Base-by-base conservation (phyloP, 2,329 filamentous ascomycete species). In the Xylaria multiplex region DNA sequence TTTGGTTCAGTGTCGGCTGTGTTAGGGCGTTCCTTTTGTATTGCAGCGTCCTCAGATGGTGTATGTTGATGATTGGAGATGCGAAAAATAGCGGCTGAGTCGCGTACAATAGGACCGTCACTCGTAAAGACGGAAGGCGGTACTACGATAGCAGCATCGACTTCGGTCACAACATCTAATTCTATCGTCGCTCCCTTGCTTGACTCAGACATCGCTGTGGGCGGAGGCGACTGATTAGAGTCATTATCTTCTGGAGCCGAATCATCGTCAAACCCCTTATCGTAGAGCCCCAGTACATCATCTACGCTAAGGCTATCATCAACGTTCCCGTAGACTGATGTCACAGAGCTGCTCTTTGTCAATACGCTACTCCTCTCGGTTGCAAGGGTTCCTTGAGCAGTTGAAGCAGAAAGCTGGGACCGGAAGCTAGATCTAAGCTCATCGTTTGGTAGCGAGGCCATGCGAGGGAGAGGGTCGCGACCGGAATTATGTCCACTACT, bases 321-420 rank as follows among this genome's bases (percentile, higher is more conserved):
- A 16, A 81, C 78, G 48, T 70, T 74, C 59, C 70, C 79, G 69
- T 82, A 82, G 78, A 84, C 85, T 68, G 83, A 96, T 80, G 81
- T 91, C 59, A 90, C 84, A 1, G 91, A 93, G 81, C 91, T 96
- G 66, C 88, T 88, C 72, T 92, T 93, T 3, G 93, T 96, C 69
- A 90, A 78, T 56, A 96, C 84, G 75, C 93, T 97, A 77, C 92
- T 96, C 67, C 92, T 86, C 75, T 95, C 92, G 1, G 93, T 96
- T n/a, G 90, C 88, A 5, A 78, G 71, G 2, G 85, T 86, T 27
- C 90, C 93, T 37, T 84, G 85, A 30, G 81, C 80, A 5, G 85
- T 85, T 2, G 85, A 87, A 42, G 81, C 77, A 19, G 85, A 85
- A 58, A 84, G 77, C 67, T 88, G 85, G 14, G 86, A 87, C 62